These are phyloP conservation scores for Coniochaeta ligniaria DNA, from an alignment of 2,329 filamentous ascomycete species.

Conservation along the genomic window DNA sequence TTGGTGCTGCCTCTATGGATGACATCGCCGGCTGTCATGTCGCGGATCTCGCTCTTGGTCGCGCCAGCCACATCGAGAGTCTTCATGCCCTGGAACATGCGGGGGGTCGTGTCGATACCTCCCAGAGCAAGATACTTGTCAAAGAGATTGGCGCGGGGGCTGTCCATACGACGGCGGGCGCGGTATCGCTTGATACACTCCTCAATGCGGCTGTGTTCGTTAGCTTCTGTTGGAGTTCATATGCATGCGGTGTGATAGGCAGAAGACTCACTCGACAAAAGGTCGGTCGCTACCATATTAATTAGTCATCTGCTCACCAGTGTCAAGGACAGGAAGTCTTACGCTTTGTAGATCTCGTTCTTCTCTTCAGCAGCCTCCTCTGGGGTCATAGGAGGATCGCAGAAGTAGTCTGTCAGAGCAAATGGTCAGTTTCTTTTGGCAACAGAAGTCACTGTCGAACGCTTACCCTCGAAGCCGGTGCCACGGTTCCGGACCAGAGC, in stretches of 20 bases:
- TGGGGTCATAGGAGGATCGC: conserved; percentile 71
- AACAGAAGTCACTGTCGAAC: conserved; percentile 6
- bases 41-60: conserved; percentile 57
- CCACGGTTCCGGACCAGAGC: conserved; percentile 35
- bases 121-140: conserved; percentile 76
- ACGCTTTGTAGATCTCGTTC: conserved; percentile 58
- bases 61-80: conserved; percentile 43
- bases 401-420: conserved; percentile 58
- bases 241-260: conserved; percentile 1
- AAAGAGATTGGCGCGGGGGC: conserved; percentile 58
- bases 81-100: conserved; percentile 55
- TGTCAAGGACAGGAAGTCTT: conserved; percentile 22
- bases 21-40: conserved; percentile 55
- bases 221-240: conserved; percentile 4
- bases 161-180: conserved; percentile 65
- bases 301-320: conserved; percentile 18
- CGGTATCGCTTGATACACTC: conserved; percentile 78
- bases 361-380: conserved; percentile 59
- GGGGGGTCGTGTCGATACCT: conserved; percentile 57
- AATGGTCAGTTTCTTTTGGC: background rate
- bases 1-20: conserved; percentile 34
- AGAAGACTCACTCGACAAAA: conserved; percentile 55
- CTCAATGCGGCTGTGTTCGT: conserved; percentile 62
- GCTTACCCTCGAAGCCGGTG: conserved; percentile 63
- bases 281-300: conserved; percentile 32